phyloP scores from a whole-genome alignment of 495 filamentous ascomycete genomes.

The Jackrogersella minutella region DNA sequence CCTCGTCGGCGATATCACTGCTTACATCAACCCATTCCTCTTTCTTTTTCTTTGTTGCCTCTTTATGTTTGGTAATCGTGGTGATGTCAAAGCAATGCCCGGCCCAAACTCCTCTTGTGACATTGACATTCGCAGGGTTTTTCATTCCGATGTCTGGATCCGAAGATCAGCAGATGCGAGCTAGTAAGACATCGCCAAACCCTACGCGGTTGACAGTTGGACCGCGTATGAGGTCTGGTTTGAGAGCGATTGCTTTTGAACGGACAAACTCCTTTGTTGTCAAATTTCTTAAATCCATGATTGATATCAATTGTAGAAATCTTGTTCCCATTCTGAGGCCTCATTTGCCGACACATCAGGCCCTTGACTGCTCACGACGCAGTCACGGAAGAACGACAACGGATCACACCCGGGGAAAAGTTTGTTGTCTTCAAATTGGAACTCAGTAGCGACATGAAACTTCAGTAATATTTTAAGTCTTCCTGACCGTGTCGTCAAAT shows the following conservation, averaged over 20 bases:
- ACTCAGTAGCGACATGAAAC: too few species aligned
- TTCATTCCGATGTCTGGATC: background rate
- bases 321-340: too few species aligned
- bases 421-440: background rate
- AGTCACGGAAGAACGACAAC: background rate
- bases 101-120: slow-evolving; percentile 37
- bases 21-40: slow-evolving; percentile 2
- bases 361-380: too few species aligned
- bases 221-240: slow-evolving; percentile 29
- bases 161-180: slow-evolving; percentile 28
- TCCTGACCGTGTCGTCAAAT: too few species aligned
- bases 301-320: slow-evolving; percentile 35
- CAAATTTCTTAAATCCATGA: slow-evolving; percentile 46
- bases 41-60: background rate
- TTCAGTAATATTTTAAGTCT: too few species aligned
- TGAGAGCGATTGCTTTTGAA: slow-evolving; percentile 37
- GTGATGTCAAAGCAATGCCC: slow-evolving; percentile 35
- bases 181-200: slow-evolving; percentile 33
- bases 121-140: background rate
- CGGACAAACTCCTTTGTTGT: slow-evolving; percentile 44
- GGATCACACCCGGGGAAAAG: background rate
- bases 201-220: slow-evolving; percentile 21
- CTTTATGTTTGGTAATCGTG: slow-evolving; percentile 21
- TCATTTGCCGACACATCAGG: too few species aligned
- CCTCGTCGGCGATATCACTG: background rate